A percentile compares a stretch with the other conserved stretches of the same genome.
Conservation (phyloP, 768 basidiomycete species). For the Psilocybe sp. region DNA sequence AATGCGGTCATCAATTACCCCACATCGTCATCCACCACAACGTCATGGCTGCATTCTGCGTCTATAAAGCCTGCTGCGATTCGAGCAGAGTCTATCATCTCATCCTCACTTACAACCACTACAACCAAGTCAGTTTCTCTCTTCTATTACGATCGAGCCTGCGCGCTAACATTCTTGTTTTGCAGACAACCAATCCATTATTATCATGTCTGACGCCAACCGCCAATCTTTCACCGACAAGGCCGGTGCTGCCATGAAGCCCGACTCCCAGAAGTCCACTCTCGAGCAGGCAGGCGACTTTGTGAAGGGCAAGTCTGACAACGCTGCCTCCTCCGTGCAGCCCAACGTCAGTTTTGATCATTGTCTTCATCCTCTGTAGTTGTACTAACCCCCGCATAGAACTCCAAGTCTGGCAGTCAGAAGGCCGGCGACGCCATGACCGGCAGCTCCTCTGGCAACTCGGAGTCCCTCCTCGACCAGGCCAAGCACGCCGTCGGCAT, state of each 20-base stretch:
- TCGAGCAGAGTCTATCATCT: not conserved
- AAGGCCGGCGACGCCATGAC: conserved; percentile 44
- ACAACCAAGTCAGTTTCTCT: conserved; percentile 9
- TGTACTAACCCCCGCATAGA: conserved; percentile 22
- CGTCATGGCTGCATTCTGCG: conserved; percentile 4
- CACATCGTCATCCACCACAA: conserved; percentile 10
- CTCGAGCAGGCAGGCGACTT: conserved; percentile 49
- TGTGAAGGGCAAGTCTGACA: conserved; percentile 46
- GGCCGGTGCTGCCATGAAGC: conserved; percentile 49
- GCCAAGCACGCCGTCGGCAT: conserved; percentile 53
- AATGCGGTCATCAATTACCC: not conserved
- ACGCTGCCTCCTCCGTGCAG: conserved; percentile 43
- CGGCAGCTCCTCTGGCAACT: conserved; percentile 46
- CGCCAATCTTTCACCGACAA: conserved; percentile 64
- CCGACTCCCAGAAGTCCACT: conserved; percentile 57
- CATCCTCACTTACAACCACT: no score
- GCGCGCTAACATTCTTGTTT: not conserved
- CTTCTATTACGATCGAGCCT: not conserved
- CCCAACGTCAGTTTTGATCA: conserved; percentile 36
- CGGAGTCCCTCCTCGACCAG: conserved; percentile 46
- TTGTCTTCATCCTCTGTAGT: not conserved
- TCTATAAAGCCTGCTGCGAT: conserved; percentile 10
- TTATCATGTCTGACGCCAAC: conserved; percentile 49
- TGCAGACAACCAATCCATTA: not conserved
- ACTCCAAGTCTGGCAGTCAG: conserved; percentile 52